phyloP scores from a whole-genome alignment of 257 asterid genomes.

The Datura wrightii region DNA sequence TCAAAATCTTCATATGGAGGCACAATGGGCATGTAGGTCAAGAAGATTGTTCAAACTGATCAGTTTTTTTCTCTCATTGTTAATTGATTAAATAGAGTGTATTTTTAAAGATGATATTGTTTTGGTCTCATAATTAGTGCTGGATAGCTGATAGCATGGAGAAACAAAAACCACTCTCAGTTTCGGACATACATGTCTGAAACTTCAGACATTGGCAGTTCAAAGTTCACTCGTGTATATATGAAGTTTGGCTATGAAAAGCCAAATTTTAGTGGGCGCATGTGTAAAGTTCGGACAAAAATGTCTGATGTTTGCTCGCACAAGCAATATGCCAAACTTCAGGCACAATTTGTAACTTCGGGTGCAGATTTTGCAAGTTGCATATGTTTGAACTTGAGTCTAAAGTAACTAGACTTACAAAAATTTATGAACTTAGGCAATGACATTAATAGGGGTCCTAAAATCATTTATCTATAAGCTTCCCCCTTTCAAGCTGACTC shows the following conservation, averaged over 20 bases:
- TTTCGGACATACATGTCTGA: background rate
- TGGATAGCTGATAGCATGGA: background rate
- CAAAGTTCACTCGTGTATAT: background rate
- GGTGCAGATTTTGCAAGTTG: background rate
- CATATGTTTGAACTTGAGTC: background rate
- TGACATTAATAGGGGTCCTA: background rate
- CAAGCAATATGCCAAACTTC: background rate
- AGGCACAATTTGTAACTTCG: background rate
- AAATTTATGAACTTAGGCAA: background rate
- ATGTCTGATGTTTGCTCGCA: background rate
- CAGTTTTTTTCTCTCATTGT: background rate
- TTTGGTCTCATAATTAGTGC: background rate
- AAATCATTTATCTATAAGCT: background rate
- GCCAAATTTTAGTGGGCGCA: background rate
- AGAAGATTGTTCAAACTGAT: background rate
- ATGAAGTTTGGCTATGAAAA: background rate
- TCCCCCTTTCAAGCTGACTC: background rate
- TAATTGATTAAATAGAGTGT: background rate
- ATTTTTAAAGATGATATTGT: background rate
- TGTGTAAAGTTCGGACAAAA: background rate
- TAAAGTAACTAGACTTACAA: background rate
- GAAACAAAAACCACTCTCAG: background rate
- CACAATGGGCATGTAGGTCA: background rate
- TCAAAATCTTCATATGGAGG: background rate
- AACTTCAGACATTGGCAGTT: background rate